Evolutionary conservation across 495 filamentous ascomycete species (phyloP).

Genomic region (Hypoxylon trugodes): DNA sequence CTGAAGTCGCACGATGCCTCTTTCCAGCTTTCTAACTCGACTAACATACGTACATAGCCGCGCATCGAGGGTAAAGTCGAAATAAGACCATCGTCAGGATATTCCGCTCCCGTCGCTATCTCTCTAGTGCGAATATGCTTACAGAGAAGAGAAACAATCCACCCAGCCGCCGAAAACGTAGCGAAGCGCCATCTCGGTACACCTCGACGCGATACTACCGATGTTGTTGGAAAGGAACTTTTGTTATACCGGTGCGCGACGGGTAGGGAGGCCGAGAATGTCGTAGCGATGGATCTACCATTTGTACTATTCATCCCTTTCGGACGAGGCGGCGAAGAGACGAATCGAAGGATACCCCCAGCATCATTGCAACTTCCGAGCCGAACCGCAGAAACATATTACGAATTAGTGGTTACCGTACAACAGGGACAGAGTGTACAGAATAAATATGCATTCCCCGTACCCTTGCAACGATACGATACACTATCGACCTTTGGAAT

Average conservation of each 20-base stretch:
- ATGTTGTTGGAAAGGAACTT: slow-evolving; percentile 95
- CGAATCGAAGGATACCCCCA: slow-evolving; percentile 86
- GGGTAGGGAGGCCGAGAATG: slow-evolving; percentile 83
- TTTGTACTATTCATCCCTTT: slow-evolving; percentile 98
- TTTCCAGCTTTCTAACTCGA: slow-evolving; percentile 31
- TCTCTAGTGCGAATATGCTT: slow-evolving; percentile 95
- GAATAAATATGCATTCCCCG: slow-evolving; percentile 89
- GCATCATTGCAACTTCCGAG: slow-evolving; percentile 91
- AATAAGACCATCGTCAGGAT: slow-evolving; percentile 84
- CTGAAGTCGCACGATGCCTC: not conserved
- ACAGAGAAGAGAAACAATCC: slow-evolving; percentile 92
- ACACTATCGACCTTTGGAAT: slow-evolving; percentile 98
- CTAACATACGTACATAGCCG: slow-evolving; percentile 64
- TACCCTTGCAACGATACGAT: slow-evolving; percentile 91
- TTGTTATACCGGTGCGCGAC: slow-evolving; percentile 84
- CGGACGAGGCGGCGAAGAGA: slow-evolving; percentile 86
- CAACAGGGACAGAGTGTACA: slow-evolving; percentile 88
- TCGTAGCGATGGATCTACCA: slow-evolving; percentile 96
- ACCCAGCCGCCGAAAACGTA: slow-evolving; percentile 92
- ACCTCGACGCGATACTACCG: slow-evolving; percentile 87
- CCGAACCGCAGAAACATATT: slow-evolving; percentile 93
- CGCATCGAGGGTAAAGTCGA: slow-evolving; percentile 98
- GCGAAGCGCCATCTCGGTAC: slow-evolving; percentile 92
- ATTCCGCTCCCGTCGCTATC: slow-evolving; percentile 85
- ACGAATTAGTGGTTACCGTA: slow-evolving; percentile 94